Percentiles rank a stretch among this genome's conserved stretches.
These are phyloP conservation scores for Astathelohania contejeani DNA, from an alignment of 371 early-diverging fungal species.

Conservation along the genomic window DNA sequence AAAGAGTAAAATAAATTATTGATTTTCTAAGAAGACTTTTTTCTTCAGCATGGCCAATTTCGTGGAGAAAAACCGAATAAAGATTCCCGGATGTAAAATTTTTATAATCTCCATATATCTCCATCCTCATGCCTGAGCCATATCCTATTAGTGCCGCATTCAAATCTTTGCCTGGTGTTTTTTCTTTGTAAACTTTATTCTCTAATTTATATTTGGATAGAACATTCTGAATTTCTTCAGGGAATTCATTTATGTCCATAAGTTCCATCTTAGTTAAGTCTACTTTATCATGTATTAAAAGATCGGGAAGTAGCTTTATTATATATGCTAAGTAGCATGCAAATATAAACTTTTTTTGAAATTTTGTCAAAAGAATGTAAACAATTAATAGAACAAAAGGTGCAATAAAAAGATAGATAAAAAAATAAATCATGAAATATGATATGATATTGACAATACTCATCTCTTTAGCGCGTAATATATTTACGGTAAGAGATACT, in stretches of 20 bases:
- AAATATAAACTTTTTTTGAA: conserved; percentile 33
- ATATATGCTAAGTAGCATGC: conserved; percentile 40
- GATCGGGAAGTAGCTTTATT: conserved; percentile 27
- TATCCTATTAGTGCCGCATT: conserved; percentile 51
- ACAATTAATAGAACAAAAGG: conserved; percentile 8
- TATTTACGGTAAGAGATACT: background rate
- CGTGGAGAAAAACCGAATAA: conserved; percentile 50
- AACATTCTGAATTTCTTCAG: conserved; percentile 29
- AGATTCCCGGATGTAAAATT: conserved; percentile 30
- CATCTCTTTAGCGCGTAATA: background rate
- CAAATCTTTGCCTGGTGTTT: conserved; percentile 8
- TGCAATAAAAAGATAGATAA: conserved; percentile 9
- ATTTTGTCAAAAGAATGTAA: conserved; percentile 22
- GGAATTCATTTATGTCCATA: conserved; percentile 23
- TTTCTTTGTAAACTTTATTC: conserved; percentile 42
- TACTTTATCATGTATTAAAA: conserved; percentile 32
- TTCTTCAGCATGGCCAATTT: conserved; percentile 52
- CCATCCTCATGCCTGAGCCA: conserved; percentile 37
- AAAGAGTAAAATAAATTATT: conserved; percentile 25
- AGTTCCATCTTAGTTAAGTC: conserved; percentile 28
- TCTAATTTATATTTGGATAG: conserved; percentile 27
- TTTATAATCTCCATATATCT: conserved; percentile 49
- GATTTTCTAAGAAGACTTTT: conserved; percentile 48
- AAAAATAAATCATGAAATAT: background rate
- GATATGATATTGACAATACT: background rate